A percentile compares a stretch with the other conserved stretches of the same genome.
phyloP scores from a whole-genome alignment of 257 asterid species.

The Anisodus acutangulus region DNA sequence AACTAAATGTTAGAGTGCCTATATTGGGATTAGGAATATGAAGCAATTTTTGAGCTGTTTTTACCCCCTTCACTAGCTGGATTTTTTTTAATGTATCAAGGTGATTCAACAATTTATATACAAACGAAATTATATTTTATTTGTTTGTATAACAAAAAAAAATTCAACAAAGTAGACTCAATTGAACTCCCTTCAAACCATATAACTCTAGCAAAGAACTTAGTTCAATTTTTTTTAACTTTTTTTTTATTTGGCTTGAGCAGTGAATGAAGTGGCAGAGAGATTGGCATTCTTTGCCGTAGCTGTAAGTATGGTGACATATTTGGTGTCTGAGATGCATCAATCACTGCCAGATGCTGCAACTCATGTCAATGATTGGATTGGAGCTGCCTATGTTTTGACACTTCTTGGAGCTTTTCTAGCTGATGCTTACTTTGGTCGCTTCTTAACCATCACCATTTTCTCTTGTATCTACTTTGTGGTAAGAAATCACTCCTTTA shows the following conservation, averaged over 20 bases:
- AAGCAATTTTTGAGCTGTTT: too few species aligned
- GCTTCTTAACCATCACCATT: conserved; percentile 70
- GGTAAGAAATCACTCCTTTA: conserved; percentile 43
- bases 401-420: conserved; percentile 78
- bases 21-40: too few species aligned
- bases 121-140: too few species aligned
- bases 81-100: too few species aligned
- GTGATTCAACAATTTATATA: too few species aligned
- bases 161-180: too few species aligned
- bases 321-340: conserved; percentile 66
- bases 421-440: conserved; percentile 82
- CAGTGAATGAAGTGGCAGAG: conserved; percentile 84
- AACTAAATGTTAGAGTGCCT: too few species aligned
- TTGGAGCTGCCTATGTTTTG: conserved; percentile 82
- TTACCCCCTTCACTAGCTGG: too few species aligned
- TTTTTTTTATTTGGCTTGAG: neutral
- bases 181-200: neutral
- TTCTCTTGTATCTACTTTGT: conserved; percentile 65
- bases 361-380: conserved; percentile 84
- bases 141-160: too few species aligned
- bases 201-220: neutral
- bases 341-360: conserved; percentile 71
- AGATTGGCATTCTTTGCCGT: conserved; percentile 78
- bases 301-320: conserved; percentile 74
- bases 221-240: too few species aligned